Percentiles rank a stretch among this genome's conserved stretches.
phyloP scores from a whole-genome alignment of 495 filamentous ascomycete species.

The Immersiella caudata region DNA sequence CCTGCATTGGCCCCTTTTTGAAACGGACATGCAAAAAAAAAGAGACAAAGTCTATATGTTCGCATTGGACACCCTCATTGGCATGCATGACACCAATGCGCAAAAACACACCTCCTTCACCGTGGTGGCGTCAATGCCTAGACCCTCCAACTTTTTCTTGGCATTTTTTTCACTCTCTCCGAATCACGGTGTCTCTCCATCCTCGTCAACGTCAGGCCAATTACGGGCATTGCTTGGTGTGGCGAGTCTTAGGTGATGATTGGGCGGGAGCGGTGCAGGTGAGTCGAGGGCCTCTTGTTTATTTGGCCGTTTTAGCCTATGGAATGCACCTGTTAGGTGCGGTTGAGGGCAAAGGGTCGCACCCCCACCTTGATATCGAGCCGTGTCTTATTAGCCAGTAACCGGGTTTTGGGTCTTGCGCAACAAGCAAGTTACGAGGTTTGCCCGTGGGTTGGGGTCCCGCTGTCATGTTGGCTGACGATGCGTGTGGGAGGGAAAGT shows the following conservation, averaged over 20 bases:
- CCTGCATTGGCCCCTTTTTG: not conserved
- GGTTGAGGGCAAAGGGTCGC: not conserved
- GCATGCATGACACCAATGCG: not conserved
- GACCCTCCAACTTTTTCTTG: not conserved
- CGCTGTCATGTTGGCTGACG: not conserved
- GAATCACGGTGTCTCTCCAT: too few relatives aligned
- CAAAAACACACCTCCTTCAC: not conserved
- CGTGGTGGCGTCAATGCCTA: not conserved
- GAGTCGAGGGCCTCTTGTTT: not conserved
- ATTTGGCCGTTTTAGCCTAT: not conserved
- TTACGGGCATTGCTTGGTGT: not conserved
- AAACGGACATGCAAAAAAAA: too few relatives aligned
- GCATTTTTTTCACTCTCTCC: not conserved
- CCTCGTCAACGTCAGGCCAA: not conserved
- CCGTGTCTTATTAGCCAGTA: slow-evolving; percentile 1
- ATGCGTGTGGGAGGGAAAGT: not conserved
- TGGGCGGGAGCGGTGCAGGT: not conserved
- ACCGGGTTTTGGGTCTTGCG: not conserved
- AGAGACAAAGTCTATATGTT: too few relatives aligned
- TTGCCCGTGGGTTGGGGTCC: not conserved
- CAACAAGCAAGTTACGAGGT: not conserved
- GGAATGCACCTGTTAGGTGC: not conserved
- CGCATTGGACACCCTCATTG: not conserved
- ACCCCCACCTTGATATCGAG: not conserved
- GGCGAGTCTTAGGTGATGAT: not conserved